Evolutionary conservation across 2,329 filamentous ascomycete genomes (phyloP), one percentile per base, ranked within the genome.

Genomic region (Exophiala xenobiotica): DNA sequence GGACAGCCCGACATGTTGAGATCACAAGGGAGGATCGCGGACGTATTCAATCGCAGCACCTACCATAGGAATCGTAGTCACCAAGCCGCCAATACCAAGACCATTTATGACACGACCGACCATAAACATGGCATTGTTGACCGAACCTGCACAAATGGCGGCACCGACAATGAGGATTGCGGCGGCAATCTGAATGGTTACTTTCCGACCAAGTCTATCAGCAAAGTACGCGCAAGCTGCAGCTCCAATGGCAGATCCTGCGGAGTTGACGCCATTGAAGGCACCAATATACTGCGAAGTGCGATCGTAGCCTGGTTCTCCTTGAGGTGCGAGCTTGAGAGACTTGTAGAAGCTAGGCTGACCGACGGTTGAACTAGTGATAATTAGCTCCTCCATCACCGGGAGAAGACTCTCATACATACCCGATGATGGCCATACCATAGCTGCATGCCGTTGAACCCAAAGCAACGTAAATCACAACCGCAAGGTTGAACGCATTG

Each of bases 291-390:
- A 65, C 51, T 69, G 67, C 3, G 70, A 67, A 1, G 73, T 74
- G 38, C 70, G 68, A 1, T 56, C 57, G 55, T 75, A 75, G 18
- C 70, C 71, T 2, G 70, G 66, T 46, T 69, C 62, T 7, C 65
- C 68, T 49, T 65, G 60, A 5, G 66, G 48, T 4, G 70, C 68
- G 9, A 76, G 65, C 23, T 68, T 55, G 41, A 76, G 68, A 59
- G 70, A 71, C 4, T 58, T 63, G 61, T 72, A 75, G 64, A 76
- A 76, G 29, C 64, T 69, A 3, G 73, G 72, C 50, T 76, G 73
- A 2, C 74, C 74, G 43, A 76, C 68, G 1, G 72, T 75, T 19
- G 54, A 56, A 23, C 51, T 54, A 19, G 18, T 40, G 19, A 39
- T 6, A 16, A 29, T 53, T 16, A 53, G 23, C 23, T 8, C 6